phyloP scores from a whole-genome alignment of 805 yeast species.

The Millerozyma acaciae region DNA sequence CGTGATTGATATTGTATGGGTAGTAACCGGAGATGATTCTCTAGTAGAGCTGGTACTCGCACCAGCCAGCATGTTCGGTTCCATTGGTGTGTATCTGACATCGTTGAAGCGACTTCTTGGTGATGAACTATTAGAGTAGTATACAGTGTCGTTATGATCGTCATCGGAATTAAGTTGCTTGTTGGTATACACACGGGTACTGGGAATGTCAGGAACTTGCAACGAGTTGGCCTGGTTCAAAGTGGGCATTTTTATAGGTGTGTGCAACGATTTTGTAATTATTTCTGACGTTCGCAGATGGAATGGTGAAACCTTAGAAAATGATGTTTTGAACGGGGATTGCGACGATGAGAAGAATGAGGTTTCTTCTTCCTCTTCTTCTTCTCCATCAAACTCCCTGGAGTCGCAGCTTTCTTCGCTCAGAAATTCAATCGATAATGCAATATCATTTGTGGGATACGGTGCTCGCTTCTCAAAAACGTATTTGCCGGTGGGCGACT shows the following conservation, averaged over 20 bases:
- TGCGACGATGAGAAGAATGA: not conserved
- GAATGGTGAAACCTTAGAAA: too few relatives aligned
- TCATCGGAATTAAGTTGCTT: not conserved
- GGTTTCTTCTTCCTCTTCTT: conserved; percentile 1
- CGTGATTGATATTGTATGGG: conserved; percentile 7
- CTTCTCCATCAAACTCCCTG: not conserved
- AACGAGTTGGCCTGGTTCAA: conserved; percentile 3
- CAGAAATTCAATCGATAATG: conserved; percentile 2
- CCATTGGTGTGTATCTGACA: not conserved
- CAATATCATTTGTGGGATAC: conserved; percentile 5
- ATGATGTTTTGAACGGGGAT: not conserved
- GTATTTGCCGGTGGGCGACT: conserved; percentile 1
- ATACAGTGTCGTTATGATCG: not conserved
- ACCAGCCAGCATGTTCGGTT: not conserved
- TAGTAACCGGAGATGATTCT: conserved; percentile 6
- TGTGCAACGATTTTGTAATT: conserved; percentile 5
- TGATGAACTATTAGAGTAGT: not conserved
- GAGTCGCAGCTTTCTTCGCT: not conserved
- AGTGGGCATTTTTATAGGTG: conserved; percentile 13
- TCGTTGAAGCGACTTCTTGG: conserved; percentile 1
- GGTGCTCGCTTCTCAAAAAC: conserved; percentile 3
- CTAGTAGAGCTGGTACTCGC: conserved; percentile 3
- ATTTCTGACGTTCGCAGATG: conserved; percentile 4
- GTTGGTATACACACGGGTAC: not conserved
- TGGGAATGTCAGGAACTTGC: not conserved